A percentile compares a stretch with the other conserved stretches of the same genome.
These are phyloP conservation scores for Curvularia verruculosa DNA, from an alignment of 2,329 filamentous ascomycete genomes.

Conservation along the genomic window DNA sequence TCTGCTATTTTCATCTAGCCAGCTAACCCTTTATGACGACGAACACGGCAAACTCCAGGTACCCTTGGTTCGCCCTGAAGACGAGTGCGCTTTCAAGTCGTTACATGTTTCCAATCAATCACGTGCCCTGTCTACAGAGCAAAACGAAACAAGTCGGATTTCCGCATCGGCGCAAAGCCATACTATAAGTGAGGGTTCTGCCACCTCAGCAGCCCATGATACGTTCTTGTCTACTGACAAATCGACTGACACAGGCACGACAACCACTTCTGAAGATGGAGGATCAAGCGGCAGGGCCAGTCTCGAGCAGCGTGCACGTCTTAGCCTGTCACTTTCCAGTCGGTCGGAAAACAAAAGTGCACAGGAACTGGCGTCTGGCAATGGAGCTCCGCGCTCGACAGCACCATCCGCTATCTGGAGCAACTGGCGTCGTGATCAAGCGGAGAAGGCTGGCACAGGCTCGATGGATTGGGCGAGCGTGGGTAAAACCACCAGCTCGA, in stretches of 20 bases:
- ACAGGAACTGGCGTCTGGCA: slow-evolving; percentile 26
- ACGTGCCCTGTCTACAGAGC: slow-evolving; percentile 8
- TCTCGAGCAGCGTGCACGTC: slow-evolving; percentile 40
- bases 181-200: slow-evolving; percentile 7
- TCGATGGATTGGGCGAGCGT: slow-evolving; percentile 63
- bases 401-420: slow-evolving; percentile 54
- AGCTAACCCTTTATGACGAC: slow-evolving; percentile 83
- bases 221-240: slow-evolving; percentile 13
- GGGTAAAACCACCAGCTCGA: slow-evolving; percentile 61
- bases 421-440: slow-evolving; percentile 56
- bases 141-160: slow-evolving; percentile 4
- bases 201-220: slow-evolving; percentile 10
- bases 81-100: slow-evolving; percentile 79
- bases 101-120: slow-evolving; percentile 65
- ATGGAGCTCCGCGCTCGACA: slow-evolving; percentile 34
- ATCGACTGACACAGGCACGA: slow-evolving; percentile 20
- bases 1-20: slow-evolving; percentile 88
- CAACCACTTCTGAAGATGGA: slow-evolving; percentile 38
- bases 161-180: slow-evolving; percentile 9
- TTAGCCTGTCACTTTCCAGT: slow-evolving; percentile 25
- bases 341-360: slow-evolving; percentile 31
- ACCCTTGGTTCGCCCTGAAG: slow-evolving; percentile 89
- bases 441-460: slow-evolving; percentile 37
- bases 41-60: slow-evolving; percentile 87
- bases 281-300: slow-evolving; percentile 36